These are phyloP conservation scores for Calocybe indica DNA, from an alignment of 768 basidiomycete species.

Conservation along the genomic window DNA sequence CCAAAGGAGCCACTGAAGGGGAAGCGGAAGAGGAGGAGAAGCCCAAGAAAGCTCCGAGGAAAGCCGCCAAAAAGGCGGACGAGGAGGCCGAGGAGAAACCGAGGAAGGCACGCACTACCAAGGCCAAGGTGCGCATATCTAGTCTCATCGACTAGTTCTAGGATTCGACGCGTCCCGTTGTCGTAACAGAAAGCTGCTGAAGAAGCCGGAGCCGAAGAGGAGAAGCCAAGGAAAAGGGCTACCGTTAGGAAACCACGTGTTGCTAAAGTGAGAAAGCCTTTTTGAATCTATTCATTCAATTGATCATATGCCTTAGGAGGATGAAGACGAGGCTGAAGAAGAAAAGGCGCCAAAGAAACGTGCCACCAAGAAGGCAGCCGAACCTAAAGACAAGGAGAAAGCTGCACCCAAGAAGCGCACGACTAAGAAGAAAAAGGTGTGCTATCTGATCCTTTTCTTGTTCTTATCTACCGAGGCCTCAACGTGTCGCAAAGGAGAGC, in stretches of 20 bases:
- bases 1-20: constrained; percentile 38
- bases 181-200: constrained; percentile 20
- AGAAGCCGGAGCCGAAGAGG: constrained; percentile 25
- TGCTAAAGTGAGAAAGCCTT: too few species aligned
- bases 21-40: constrained; percentile 16
- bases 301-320: constrained; percentile 11
- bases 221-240: constrained; percentile 20
- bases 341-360: constrained; percentile 46
- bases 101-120: constrained; percentile 37
- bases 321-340: constrained; percentile 35
- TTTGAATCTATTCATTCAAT: constrained; percentile 20
- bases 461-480: neutral
- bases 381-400: constrained; percentile 39
- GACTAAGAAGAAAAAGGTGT: constrained; percentile 36
- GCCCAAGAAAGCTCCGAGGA: constrained; percentile 33
- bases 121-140: constrained; percentile 18
- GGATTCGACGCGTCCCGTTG: neutral
- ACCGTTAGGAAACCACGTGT: neutral
- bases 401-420: constrained; percentile 41
- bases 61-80: constrained; percentile 17
- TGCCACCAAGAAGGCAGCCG: constrained; percentile 30
- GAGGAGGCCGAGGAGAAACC: constrained; percentile 37
- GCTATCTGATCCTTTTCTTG: constrained; percentile 4
- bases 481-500: constrained; percentile 13
- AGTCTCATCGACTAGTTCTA: neutral